Conservation (phyloP, 805 yeast genomes). For the Ogataea methanolica region DNA sequence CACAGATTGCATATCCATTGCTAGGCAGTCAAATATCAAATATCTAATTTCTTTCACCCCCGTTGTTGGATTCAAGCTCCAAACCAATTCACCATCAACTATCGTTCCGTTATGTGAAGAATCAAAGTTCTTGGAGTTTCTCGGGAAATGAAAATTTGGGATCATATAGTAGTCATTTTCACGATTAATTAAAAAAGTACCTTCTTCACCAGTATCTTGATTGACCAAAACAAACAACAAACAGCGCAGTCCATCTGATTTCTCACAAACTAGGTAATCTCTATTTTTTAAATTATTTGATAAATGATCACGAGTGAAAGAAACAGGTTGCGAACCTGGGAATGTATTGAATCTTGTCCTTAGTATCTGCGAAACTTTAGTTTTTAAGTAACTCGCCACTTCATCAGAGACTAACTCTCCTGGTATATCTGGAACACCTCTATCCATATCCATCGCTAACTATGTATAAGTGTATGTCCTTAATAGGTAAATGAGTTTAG, state of each 20-base stretch:
- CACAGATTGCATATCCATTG: conserved; percentile 70
- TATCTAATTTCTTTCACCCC: conserved; percentile 66
- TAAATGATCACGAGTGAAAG: conserved; percentile 75
- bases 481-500: too few relatives aligned
- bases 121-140: conserved; percentile 38
- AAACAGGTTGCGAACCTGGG: conserved; percentile 95
- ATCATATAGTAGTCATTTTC: conserved; percentile 82
- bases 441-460: conserved; percentile 16
- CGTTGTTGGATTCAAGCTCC: conserved; percentile 52
- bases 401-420: conserved; percentile 75
- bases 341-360: conserved; percentile 53
- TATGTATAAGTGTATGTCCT: neutral
- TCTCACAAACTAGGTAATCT: conserved; percentile 94
- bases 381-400: conserved; percentile 62
- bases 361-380: conserved; percentile 60
- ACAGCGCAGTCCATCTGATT: conserved; percentile 89
- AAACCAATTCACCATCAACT: conserved; percentile 90
- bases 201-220: conserved; percentile 73
- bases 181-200: conserved; percentile 83
- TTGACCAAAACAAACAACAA: conserved; percentile 59
- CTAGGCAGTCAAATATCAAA: conserved; percentile 87
- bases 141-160: conserved; percentile 82
- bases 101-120: conserved; percentile 81
- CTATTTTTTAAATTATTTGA: conserved; percentile 52
- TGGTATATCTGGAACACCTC: conserved; percentile 79